phyloP scores from a whole-genome alignment of 129 eudicot genomes.

The Saussurea involucrata region DNA sequence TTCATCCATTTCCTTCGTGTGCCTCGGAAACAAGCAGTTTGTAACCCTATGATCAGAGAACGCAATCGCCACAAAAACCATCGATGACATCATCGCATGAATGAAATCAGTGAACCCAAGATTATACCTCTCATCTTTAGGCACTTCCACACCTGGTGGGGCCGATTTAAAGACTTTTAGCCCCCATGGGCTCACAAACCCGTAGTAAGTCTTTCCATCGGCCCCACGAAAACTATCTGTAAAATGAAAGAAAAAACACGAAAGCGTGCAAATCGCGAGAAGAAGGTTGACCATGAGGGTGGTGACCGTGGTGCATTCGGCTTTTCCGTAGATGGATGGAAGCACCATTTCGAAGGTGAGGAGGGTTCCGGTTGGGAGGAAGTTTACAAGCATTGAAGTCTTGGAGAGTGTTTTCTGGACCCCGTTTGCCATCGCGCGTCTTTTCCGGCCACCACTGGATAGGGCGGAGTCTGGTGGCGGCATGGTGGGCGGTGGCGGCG shows the following conservation, averaged over 20 bases:
- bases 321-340: slow-evolving; percentile 62
- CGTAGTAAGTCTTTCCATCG: slow-evolving; percentile 68
- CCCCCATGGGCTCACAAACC: slow-evolving; percentile 69
- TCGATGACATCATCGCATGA: slow-evolving; percentile 71
- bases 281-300: slow-evolving; percentile 61
- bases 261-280: slow-evolving; percentile 51
- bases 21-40: slow-evolving; percentile 68
- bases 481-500: slow-evolving; percentile 26
- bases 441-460: slow-evolving; percentile 30
- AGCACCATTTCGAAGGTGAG: slow-evolving; percentile 86
- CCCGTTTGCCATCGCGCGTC: slow-evolving; percentile 60
- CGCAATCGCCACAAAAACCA: slow-evolving; percentile 80
- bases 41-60: slow-evolving; percentile 83
- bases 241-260: slow-evolving; percentile 93
- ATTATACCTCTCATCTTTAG: slow-evolving; percentile 65
- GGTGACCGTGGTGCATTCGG: slow-evolving; percentile 57
- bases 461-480: slow-evolving; percentile 19
- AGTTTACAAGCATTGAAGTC: slow-evolving; percentile 86
- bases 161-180: slow-evolving; percentile 58
- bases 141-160: slow-evolving; percentile 59
- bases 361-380: slow-evolving; percentile 95
- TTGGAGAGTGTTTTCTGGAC: slow-evolving; percentile 86
- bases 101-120: slow-evolving; percentile 66
- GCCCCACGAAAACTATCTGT: slow-evolving; percentile 79
- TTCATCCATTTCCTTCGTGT: slow-evolving; percentile 67